phyloP scores from a whole-genome alignment of 495 filamentous ascomycete genomes.

The Massariosphaeria phaeospora region DNA sequence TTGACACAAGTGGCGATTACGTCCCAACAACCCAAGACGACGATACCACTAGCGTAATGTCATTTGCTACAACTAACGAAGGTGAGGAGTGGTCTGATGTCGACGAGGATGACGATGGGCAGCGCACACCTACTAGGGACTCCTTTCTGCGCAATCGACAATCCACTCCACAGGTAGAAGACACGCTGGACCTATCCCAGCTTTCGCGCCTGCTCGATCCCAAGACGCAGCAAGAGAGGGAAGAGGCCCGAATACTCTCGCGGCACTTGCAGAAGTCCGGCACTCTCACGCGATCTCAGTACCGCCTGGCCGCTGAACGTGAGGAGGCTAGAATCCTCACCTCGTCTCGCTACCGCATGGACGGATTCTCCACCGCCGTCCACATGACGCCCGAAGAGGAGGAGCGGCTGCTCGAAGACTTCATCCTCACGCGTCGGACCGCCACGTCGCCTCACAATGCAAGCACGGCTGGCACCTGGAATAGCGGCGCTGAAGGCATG shows the following conservation, averaged over 20 bases:
- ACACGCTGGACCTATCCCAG: slow-evolving; percentile 57
- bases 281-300: slow-evolving; percentile 79
- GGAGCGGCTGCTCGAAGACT: slow-evolving; percentile 69
- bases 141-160: slow-evolving; percentile 33
- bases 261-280: slow-evolving; percentile 65
- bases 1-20: slow-evolving; percentile 74
- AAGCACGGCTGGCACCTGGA: slow-evolving; percentile 49
- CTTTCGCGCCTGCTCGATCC: slow-evolving; percentile 84
- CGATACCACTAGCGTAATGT: slow-evolving; percentile 74
- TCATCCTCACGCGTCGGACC: slow-evolving; percentile 63
- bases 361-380: slow-evolving; percentile 5
- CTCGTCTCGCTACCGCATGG: slow-evolving; percentile 41
- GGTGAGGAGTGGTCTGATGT: slow-evolving; percentile 44
- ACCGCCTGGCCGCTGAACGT: slow-evolving; percentile 57
- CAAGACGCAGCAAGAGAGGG: slow-evolving; percentile 64
- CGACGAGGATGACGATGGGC: slow-evolving; percentile 52
- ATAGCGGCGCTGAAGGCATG: slow-evolving; percentile 63
- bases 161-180: slow-evolving; percentile 55
- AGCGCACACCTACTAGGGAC: slow-evolving; percentile 68
- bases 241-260: slow-evolving; percentile 76
- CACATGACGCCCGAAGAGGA: slow-evolving; percentile 65
- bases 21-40: slow-evolving; percentile 52
- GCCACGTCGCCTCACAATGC: slow-evolving; percentile 23
- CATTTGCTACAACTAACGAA: slow-evolving; percentile 50
- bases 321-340: slow-evolving; percentile 64